Conservation (phyloP, 1,139 yeast species). For the Kodamaea sp. region DNA sequence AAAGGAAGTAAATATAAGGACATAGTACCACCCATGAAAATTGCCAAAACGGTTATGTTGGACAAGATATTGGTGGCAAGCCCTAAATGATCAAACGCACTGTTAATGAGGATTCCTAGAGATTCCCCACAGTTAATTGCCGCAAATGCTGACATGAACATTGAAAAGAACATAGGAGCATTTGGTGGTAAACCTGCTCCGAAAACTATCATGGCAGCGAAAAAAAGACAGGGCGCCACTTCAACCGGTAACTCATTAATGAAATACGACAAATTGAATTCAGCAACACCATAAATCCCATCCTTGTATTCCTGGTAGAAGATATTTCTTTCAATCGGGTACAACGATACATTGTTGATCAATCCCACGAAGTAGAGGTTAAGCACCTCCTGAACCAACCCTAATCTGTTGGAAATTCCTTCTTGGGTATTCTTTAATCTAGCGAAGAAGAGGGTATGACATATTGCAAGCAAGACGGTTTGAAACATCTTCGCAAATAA, state of each 20-base stretch:
- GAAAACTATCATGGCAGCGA: constrained; percentile 62
- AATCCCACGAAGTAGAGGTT: constrained; percentile 79
- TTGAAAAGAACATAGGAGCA: constrained; percentile 64
- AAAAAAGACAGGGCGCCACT: constrained; percentile 56
- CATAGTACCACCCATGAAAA: constrained; percentile 87
- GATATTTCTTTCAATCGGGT: constrained; percentile 70
- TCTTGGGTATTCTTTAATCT: constrained; percentile 60
- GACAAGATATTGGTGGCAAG: constrained; percentile 75
- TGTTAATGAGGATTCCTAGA: constrained; percentile 74
- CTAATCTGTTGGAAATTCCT: constrained; percentile 67
- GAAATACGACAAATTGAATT: constrained; percentile 67
- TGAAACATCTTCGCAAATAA: constrained; percentile 69
- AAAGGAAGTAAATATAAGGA: constrained; percentile 72
- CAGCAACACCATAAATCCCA: constrained; percentile 65
- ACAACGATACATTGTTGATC: constrained; percentile 72
- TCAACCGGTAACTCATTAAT: constrained; percentile 77
- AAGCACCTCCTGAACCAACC: constrained; percentile 72
- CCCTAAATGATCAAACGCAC: constrained; percentile 75
- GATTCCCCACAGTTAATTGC: constrained; percentile 80
- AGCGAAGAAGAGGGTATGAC: constrained; percentile 70
- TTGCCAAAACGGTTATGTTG: constrained; percentile 63
- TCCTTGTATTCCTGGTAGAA: constrained; percentile 81
- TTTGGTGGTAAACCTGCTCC: constrained; percentile 76
- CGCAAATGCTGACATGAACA: constrained; percentile 55
- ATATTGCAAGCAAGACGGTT: constrained; percentile 61